phyloP scores from a whole-genome alignment of 2,329 filamentous ascomycete genomes.

The Diplodia intermedia region DNA sequence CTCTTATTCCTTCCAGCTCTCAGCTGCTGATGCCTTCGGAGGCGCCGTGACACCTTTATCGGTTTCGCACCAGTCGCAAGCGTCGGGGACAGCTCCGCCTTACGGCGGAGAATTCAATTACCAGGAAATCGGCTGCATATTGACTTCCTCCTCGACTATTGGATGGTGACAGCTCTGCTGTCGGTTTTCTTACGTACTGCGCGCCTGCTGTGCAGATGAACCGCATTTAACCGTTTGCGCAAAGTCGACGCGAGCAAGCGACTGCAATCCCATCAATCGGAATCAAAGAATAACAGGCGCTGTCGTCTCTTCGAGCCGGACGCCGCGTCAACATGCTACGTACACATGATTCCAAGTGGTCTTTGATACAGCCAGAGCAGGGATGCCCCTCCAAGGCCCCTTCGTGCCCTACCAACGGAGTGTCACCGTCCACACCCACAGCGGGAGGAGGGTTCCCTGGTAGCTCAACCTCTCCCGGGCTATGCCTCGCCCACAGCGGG shows the following conservation, averaged over 20 bases:
- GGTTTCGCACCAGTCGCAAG: not conserved
- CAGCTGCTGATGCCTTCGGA: not conserved
- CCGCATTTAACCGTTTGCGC: slow-evolving; percentile 14
- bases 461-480: not conserved
- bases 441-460: not conserved
- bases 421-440: slow-evolving; percentile 1
- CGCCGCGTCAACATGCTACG: not conserved
- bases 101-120: not conserved
- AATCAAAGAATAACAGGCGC: not conserved
- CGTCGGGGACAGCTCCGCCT: not conserved
- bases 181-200: slow-evolving; percentile 11
- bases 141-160: not conserved
- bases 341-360: not conserved
- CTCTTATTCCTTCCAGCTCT: not conserved
- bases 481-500: not conserved
- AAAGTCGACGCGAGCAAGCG: not conserved
- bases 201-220: not conserved
- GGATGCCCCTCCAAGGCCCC: not conserved
- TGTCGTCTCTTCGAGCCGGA: not conserved
- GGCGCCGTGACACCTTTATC: not conserved
- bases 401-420: not conserved
- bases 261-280: slow-evolving; percentile 11
- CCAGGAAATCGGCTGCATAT: not conserved
- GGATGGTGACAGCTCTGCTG: not conserved
- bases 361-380: not conserved